Conservation (phyloP, 2,329 filamentous ascomycete species). For the Neonectria neomacrospora region DNA sequence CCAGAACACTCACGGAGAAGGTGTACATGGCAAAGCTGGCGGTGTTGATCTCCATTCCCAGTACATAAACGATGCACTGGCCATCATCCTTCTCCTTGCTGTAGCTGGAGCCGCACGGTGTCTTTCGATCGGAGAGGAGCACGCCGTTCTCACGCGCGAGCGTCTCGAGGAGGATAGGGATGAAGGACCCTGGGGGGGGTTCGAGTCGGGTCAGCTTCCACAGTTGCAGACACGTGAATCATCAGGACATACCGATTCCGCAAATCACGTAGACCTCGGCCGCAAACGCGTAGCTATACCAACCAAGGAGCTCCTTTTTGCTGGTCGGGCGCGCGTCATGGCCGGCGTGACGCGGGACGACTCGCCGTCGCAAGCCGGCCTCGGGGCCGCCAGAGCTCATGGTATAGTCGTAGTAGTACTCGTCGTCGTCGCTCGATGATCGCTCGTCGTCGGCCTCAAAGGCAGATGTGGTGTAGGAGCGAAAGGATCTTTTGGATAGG, state of each 20-base stretch:
- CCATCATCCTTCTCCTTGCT: slow-evolving; percentile 61
- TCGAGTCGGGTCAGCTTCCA: slow-evolving; percentile 17
- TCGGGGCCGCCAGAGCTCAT: slow-evolving; percentile 53
- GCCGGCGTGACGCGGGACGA: slow-evolving; percentile 72
- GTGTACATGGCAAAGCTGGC: slow-evolving; percentile 99
- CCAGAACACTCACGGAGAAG: slow-evolving; percentile 89
- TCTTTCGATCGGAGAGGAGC: slow-evolving; percentile 78
- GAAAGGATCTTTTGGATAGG: slow-evolving; percentile 66
- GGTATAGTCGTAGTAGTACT: slow-evolving; percentile 37
- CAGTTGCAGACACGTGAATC: slow-evolving; percentile 1
- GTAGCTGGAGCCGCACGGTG: slow-evolving; percentile 77
- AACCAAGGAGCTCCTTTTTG: slow-evolving; percentile 86
- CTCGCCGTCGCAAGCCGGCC: slow-evolving; percentile 49
- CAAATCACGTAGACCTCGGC: slow-evolving; percentile 97
- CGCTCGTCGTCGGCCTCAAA: slow-evolving; percentile 78
- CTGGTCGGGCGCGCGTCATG: slow-evolving; percentile 93
- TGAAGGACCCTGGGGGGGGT: slow-evolving; percentile 78
- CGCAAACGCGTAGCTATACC: slow-evolving; percentile 97
- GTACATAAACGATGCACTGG: slow-evolving; percentile 84
- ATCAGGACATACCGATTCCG: slow-evolving; percentile 66
- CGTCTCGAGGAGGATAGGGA: slow-evolving; percentile 94
- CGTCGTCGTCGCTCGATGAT: slow-evolving; percentile 56
- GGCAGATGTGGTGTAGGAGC: slow-evolving; percentile 67
- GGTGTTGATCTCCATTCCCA: slow-evolving; percentile 91
- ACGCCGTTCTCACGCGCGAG: slow-evolving; percentile 93